phyloP scores from a whole-genome alignment of 1,284 basidiomycete species.

The Kwoniella shivajii region DNA sequence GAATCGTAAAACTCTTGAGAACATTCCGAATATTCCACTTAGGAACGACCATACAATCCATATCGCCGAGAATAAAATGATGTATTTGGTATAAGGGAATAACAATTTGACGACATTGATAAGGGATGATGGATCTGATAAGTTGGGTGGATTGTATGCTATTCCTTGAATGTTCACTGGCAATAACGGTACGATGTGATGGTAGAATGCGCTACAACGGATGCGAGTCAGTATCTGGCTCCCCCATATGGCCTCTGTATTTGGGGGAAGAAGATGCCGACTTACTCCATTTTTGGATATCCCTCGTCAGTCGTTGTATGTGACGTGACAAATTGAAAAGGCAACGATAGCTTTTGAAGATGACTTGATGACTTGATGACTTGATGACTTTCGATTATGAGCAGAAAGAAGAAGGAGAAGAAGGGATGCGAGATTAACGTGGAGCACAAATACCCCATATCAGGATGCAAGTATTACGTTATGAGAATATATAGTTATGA shows the following conservation, averaged over 20 bases:
- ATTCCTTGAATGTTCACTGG: constrained; percentile 38
- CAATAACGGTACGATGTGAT: constrained; percentile 32
- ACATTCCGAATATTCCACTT: constrained; percentile 37
- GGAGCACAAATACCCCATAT: neutral
- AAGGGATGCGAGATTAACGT: neutral
- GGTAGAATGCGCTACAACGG: constrained; percentile 12
- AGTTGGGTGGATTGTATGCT: constrained; percentile 36
- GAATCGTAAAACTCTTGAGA: constrained; percentile 46
- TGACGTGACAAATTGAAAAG: too few relatives aligned
- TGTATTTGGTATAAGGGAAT: constrained; percentile 40
- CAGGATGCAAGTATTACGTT: neutral
- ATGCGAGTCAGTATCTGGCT: neutral
- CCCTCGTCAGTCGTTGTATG: too few relatives aligned
- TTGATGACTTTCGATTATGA: neutral
- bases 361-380: neutral
- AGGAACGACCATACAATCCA: constrained; percentile 46
- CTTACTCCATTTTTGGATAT: neutral
- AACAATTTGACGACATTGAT: constrained; percentile 36
- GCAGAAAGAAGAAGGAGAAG: neutral
- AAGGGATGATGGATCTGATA: constrained; percentile 39
- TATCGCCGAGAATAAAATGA: constrained; percentile 41
- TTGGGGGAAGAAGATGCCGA: neutral
- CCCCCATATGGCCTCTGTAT: too few relatives aligned
- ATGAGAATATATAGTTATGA: too few relatives aligned
- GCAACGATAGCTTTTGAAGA: too few relatives aligned